These are phyloP conservation scores for Cladophialophora immunda DNA, from an alignment of 2,329 filamentous ascomycete species.

Conservation along the genomic window DNA sequence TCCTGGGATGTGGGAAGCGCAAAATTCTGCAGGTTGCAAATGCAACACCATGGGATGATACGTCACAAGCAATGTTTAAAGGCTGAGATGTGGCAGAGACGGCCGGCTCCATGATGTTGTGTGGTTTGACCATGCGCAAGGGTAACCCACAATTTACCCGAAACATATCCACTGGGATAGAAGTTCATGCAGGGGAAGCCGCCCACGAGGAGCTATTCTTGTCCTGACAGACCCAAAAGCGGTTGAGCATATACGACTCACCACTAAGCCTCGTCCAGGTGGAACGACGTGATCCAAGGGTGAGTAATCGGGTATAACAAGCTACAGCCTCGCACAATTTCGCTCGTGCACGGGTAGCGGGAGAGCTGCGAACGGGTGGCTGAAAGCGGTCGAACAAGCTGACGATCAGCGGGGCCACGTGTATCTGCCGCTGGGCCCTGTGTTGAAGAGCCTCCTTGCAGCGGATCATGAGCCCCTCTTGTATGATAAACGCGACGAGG, in stretches of 20 bases:
- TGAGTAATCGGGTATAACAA: not conserved
- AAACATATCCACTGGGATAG: slow-evolving; percentile 24
- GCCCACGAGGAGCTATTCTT: slow-evolving; percentile 11
- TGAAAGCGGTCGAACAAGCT: not conserved
- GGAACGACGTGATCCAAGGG: not conserved
- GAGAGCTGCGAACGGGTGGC: not conserved
- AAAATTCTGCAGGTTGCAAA: slow-evolving; percentile 3
- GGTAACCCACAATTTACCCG: slow-evolving; percentile 10
- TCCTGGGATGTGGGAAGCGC: not conserved
- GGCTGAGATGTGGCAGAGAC: slow-evolving; percentile 1
- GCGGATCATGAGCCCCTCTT: not conserved
- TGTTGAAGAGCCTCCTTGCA: not conserved
- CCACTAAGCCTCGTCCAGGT: not conserved
- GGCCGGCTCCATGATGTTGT: not conserved
- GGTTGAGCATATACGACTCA: slow-evolving; percentile 8
- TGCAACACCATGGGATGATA: slow-evolving; percentile 18
- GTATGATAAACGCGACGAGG: not conserved
- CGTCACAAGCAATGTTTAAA: slow-evolving; percentile 12
- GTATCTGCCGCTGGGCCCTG: not conserved
- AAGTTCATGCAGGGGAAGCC: slow-evolving; percentile 6
- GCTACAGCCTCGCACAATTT: not conserved
- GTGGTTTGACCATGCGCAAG: slow-evolving; percentile 14
- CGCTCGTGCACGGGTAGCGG: not conserved
- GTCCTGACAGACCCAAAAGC: not conserved
- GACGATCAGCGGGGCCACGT: not conserved